A percentile compares a stretch with the other conserved stretches of the same genome.
Conservation (phyloP, 495 filamentous ascomycete species). For the Podospora australis region DNA sequence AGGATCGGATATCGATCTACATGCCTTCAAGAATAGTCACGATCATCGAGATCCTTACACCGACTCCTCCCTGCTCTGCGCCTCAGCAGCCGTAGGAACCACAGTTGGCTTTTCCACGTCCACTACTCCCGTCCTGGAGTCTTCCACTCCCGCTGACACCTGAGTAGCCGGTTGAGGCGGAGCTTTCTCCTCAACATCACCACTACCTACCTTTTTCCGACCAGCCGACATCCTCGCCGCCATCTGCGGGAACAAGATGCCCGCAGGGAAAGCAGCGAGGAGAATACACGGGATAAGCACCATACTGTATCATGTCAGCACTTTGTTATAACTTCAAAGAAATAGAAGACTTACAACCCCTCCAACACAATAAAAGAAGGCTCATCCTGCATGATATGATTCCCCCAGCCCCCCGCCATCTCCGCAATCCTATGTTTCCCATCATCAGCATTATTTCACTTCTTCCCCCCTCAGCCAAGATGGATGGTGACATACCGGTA, state of each 20-base stretch:
- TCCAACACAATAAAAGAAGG: conserved; percentile 58
- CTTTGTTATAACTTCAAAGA: not conserved
- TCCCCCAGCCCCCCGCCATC: conserved; percentile 65
- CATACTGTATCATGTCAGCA: conserved; percentile 25
- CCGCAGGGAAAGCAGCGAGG: conserved; percentile 31
- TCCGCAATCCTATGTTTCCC: conserved; percentile 46
- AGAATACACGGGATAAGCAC: conserved; percentile 29
- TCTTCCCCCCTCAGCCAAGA: not conserved
- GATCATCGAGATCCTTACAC: too few species aligned
- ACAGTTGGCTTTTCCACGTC: too few species aligned
- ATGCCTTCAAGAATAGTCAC: too few species aligned
- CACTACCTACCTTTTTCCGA: conserved; percentile 1
- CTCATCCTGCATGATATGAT: conserved; percentile 60
- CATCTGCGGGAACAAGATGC: conserved; percentile 36
- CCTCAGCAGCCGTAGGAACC: too few species aligned
- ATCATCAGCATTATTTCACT: not conserved
- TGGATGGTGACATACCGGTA: conserved; percentile 46
- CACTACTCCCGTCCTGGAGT: too few species aligned
- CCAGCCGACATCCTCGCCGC: conserved; percentile 23
- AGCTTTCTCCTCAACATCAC: too few species aligned
- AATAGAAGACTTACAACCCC: conserved; percentile 28
- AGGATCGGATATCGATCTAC: too few species aligned
- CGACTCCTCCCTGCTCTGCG: too few species aligned
- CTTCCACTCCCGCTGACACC: too few species aligned
- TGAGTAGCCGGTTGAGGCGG: too few species aligned